Evolutionary conservation across 345 rosid genomes (phyloP).

Genomic region (Hirschfeldia incana): DNA sequence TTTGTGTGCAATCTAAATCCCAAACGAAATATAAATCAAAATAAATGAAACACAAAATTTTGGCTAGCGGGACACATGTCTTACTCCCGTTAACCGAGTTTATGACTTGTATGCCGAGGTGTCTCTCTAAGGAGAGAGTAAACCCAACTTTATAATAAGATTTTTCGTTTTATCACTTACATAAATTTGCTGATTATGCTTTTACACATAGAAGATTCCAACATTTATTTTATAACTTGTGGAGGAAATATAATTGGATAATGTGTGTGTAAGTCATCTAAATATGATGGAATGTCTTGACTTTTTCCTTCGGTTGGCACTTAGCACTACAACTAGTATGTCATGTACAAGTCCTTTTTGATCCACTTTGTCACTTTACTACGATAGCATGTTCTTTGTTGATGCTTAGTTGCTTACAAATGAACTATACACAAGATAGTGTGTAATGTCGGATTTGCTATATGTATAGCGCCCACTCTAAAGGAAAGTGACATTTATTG

Average conservation of each 20-base stretch:
- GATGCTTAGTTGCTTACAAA: constrained; percentile 4
- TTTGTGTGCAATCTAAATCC: too few relatives aligned
- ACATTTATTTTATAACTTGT: not conserved
- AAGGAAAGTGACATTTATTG: constrained; percentile 15
- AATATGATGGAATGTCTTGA: constrained; percentile 17
- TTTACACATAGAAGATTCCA: not conserved
- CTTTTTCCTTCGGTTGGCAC: constrained; percentile 3
- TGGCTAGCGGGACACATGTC: too few relatives aligned
- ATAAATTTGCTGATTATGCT: not conserved
- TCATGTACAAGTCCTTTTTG: not conserved
- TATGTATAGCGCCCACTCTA: not conserved
- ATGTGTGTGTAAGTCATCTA: constrained; percentile 11
- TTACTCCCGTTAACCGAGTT: too few relatives aligned
- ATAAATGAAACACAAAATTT: too few relatives aligned
- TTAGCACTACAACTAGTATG: not conserved
- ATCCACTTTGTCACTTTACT: constrained; percentile 20
- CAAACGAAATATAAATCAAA: too few relatives aligned
- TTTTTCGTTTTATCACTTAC: not conserved
- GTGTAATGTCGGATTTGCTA: constrained; percentile 25
- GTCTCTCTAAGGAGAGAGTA: too few relatives aligned
- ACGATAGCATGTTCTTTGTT: constrained; percentile 23
- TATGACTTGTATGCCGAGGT: too few relatives aligned
- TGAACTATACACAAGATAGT: constrained; percentile 24
- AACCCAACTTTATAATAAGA: too few relatives aligned
- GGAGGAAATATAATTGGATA: constrained; percentile 3